Evolutionary conservation across 2,329 filamentous ascomycete genomes (phyloP).

Genomic region (Neophaeococcomyces mojaviensis): DNA sequence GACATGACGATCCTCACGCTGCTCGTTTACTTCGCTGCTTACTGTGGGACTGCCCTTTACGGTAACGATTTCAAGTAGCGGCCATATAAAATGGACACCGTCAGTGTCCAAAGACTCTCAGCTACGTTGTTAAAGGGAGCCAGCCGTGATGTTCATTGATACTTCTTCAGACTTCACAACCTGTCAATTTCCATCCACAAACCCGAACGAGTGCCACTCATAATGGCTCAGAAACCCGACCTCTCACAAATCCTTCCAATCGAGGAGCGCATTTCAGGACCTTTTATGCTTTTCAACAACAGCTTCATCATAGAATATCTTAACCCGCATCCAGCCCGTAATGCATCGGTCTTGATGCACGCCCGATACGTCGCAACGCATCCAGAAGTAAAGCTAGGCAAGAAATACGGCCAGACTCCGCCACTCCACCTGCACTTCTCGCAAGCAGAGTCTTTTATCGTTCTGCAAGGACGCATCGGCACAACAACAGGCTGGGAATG

Average conservation of each 20-base stretch:
- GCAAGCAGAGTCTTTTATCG: slow-evolving; percentile 12
- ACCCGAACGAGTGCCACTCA: too few species aligned
- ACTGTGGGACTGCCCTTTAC: too few species aligned
- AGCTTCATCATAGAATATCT: slow-evolving; percentile 15
- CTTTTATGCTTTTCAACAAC: slow-evolving; percentile 10
- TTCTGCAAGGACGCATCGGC: slow-evolving; percentile 13
- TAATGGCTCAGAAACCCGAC: neutral
- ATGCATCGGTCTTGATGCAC: slow-evolving; percentile 17
- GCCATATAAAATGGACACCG: too few species aligned
- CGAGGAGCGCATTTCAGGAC: slow-evolving; percentile 8
- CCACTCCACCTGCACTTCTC: slow-evolving; percentile 17
- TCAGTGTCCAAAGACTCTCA: too few species aligned
- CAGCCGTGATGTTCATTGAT: too few species aligned
- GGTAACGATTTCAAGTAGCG: too few species aligned
- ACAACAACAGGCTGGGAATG: slow-evolving; percentile 8
- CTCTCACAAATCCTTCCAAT: neutral
- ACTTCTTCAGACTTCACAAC: too few species aligned
- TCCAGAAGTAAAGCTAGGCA: slow-evolving; percentile 11
- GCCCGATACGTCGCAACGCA: slow-evolving; percentile 13
- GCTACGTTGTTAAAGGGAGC: too few species aligned
- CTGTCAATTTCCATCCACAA: too few species aligned
- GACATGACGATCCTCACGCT: too few species aligned
- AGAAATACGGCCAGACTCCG: slow-evolving; percentile 11
- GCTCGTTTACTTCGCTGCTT: too few species aligned
- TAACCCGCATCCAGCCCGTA: slow-evolving; percentile 9